These are phyloP conservation scores for Pseudocohnilembus persalinus DNA, from an alignment of 169 alveolate species.

Conservation along the genomic window DNA sequence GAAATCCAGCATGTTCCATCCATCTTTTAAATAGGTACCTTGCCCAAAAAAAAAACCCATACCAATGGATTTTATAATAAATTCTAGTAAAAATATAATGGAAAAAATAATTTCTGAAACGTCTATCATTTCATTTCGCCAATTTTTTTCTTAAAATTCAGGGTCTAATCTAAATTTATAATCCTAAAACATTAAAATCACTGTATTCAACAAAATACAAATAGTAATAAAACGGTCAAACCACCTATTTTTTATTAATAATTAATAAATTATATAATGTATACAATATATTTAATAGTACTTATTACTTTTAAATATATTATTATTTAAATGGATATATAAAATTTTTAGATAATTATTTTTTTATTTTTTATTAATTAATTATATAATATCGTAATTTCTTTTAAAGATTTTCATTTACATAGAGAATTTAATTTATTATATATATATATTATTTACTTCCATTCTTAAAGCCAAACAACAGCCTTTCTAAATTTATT, in stretches of 20 bases:
- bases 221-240: slow-evolving; percentile 26
- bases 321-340: too few species aligned
- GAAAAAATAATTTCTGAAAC: slow-evolving; percentile 3
- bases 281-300: too few species aligned
- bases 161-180: slow-evolving; percentile 10
- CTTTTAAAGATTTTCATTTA: too few species aligned
- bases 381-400: too few species aligned
- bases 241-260: background rate
- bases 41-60: slow-evolving; percentile 56
- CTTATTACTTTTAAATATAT: too few species aligned
- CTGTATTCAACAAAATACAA: slow-evolving; percentile 17
- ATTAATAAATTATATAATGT: background rate
- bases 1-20: slow-evolving; percentile 78
- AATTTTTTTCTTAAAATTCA: slow-evolving; percentile 4
- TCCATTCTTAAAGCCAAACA: background rate
- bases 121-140: slow-evolving; percentile 10
- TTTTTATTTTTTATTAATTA: too few species aligned
- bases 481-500: background rate
- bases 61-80: slow-evolving; percentile 26
- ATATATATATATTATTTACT: background rate
- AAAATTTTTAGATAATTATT: too few species aligned
- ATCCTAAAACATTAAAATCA: slow-evolving; percentile 29
- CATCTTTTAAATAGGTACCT: slow-evolving; percentile 71
- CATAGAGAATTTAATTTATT: too few species aligned
- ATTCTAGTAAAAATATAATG: slow-evolving; percentile 23